A percentile compares a stretch with the other conserved stretches of the same genome.
phyloP scores from a whole-genome alignment of 371 early-diverging fungal genomes.

The Massospora cicadina region DNA sequence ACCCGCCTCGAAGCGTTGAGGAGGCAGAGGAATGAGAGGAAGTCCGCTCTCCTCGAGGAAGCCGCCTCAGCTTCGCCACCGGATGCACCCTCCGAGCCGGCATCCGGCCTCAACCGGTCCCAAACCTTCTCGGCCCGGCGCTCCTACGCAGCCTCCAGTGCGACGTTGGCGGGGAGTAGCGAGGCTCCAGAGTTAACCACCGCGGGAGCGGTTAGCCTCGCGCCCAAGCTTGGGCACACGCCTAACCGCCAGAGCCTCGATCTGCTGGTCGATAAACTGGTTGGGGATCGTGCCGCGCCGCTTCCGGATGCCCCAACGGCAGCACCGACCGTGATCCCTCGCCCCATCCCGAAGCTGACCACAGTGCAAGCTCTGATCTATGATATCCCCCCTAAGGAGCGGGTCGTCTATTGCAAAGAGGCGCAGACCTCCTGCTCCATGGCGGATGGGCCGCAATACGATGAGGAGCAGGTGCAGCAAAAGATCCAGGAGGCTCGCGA shows the following conservation, averaged over 20 bases:
- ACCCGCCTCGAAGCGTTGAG: constrained; percentile 77
- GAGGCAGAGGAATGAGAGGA: constrained; percentile 64
- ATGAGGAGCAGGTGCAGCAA: constrained; percentile 39
- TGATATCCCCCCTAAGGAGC: constrained; percentile 77
- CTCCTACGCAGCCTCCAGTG: constrained; percentile 1
- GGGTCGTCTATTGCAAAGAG: constrained; percentile 78
- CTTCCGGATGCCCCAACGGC: not conserved
- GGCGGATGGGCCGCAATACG: constrained; percentile 30
- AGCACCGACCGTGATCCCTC: constrained; percentile 10
- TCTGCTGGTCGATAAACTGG: not conserved
- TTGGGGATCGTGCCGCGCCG: not conserved
- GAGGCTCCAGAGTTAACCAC: constrained; percentile 3
- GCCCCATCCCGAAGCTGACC: constrained; percentile 32
- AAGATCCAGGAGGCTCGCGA: constrained; percentile 37
- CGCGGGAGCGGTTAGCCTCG: not conserved
- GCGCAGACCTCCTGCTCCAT: constrained; percentile 58
- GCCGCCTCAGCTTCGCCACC: constrained; percentile 10
- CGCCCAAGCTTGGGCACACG: not conserved
- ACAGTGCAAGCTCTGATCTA: constrained; percentile 46
- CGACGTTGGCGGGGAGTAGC: constrained; percentile 2
- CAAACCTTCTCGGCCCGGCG: not conserved
- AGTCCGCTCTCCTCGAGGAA: constrained; percentile 24
- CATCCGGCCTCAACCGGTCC: not conserved
- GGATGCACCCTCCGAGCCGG: not conserved
- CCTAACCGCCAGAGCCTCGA: not conserved